These are phyloP conservation scores for Blepharisma undulans DNA, from an alignment of 169 alveolate genomes.

Conservation along the genomic window DNA sequence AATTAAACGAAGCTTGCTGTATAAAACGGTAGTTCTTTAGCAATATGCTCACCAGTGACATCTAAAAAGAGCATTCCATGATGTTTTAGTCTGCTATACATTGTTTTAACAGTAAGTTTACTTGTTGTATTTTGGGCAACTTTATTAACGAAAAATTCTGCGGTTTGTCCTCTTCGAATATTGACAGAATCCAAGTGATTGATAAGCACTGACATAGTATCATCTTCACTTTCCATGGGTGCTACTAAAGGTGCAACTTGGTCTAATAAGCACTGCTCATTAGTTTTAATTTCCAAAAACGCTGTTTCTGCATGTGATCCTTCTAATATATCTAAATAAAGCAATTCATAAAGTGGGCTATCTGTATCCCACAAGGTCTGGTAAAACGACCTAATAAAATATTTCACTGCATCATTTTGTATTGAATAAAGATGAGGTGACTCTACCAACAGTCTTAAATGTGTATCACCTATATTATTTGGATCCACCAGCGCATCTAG, in stretches of 20 bases:
- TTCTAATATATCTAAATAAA: conserved; percentile 49
- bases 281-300: conserved; percentile 58
- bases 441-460: conserved; percentile 45
- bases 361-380: conserved; percentile 49
- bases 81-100: conserved; percentile 38
- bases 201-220: conserved; percentile 21
- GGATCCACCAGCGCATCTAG: conserved; percentile 51
- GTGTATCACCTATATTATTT: conserved; percentile 54
- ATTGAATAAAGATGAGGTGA: conserved; percentile 55
- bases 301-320: conserved; percentile 58
- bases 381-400: conserved; percentile 46
- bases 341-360: conserved; percentile 28
- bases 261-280: conserved; percentile 53
- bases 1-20: conserved; percentile 36
- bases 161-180: conserved; percentile 37
- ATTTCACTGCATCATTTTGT: conserved; percentile 44
- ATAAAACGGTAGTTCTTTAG: conserved; percentile 50
- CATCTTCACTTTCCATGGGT: conserved; percentile 26
- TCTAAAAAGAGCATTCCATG: conserved; percentile 49
- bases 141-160: conserved; percentile 44
- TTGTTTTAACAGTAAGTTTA: background rate
- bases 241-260: conserved; percentile 53
- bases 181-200: conserved; percentile 52
- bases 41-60: conserved; percentile 44
- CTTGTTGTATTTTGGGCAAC: background rate